Evolutionary conservation across 257 asterid species (phyloP).

Genomic region (Fraxinus excelsior): DNA sequence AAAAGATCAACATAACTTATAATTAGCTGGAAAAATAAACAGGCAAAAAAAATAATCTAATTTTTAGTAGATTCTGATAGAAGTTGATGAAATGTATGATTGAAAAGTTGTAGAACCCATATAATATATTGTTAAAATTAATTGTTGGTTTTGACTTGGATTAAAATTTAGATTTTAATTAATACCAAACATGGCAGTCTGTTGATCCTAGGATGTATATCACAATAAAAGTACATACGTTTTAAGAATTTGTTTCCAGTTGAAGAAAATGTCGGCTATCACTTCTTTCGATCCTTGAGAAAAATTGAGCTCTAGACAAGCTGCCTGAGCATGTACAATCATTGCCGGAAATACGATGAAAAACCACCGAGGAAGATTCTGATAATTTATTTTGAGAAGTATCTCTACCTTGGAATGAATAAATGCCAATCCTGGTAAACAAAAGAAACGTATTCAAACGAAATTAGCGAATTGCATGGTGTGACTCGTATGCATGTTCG

Average conservation of each 20-base stretch:
- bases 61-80: too few species aligned
- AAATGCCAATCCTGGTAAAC: conserved; percentile 41
- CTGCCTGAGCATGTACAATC: conserved; percentile 43
- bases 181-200: too few species aligned
- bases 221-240: conserved; percentile 26
- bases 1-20: too few species aligned
- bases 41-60: too few species aligned
- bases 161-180: too few species aligned
- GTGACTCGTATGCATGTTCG: background rate
- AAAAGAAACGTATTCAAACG: background rate
- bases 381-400: conserved; percentile 27
- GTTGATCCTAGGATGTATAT: background rate
- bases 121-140: too few species aligned
- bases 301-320: conserved; percentile 30
- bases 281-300: conserved; percentile 10
- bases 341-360: conserved; percentile 48
- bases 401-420: conserved; percentile 32
- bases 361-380: conserved; percentile 49
- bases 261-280: conserved; percentile 27
- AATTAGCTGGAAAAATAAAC: too few species aligned
- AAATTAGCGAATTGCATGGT: background rate
- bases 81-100: too few species aligned
- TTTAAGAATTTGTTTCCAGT: conserved; percentile 35
- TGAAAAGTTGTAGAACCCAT: too few species aligned
- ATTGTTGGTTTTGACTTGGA: too few species aligned